These are phyloP conservation scores for Elsinoe batatas DNA, from an alignment of 2,329 filamentous ascomycete genomes.

Conservation along the genomic window DNA sequence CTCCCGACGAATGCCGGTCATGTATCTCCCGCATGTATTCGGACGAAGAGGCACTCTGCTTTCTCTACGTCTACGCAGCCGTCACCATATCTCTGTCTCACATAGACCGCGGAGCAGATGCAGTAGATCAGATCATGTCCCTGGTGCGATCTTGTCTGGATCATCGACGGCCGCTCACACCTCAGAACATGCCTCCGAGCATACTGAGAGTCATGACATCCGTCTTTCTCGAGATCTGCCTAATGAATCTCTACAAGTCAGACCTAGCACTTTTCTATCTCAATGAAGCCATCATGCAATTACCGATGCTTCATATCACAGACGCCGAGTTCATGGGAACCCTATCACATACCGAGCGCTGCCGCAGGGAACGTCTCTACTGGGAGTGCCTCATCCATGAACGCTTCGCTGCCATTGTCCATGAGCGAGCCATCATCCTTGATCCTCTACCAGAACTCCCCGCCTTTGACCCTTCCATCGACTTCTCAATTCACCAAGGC, in stretches of 20 bases:
- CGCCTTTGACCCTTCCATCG: slow-evolving; percentile 32
- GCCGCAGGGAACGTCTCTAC: slow-evolving; percentile 41
- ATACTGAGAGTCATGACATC: slow-evolving; percentile 42
- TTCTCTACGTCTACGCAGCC: slow-evolving; percentile 37
- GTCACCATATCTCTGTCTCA: slow-evolving; percentile 37
- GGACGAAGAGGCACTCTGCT: slow-evolving; percentile 31
- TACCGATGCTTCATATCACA: slow-evolving; percentile 37
- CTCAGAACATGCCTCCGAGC: slow-evolving; percentile 21
- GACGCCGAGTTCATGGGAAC: slow-evolving; percentile 28
- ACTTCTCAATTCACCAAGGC: slow-evolving; percentile 31
- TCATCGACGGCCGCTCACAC: slow-evolving; percentile 22
- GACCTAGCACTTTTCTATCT: slow-evolving; percentile 44
- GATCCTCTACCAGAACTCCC: slow-evolving; percentile 31
- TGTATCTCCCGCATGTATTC: slow-evolving; percentile 30
- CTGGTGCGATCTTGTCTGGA: slow-evolving; percentile 31
- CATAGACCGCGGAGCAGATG: slow-evolving; percentile 16
- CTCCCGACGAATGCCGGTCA: slow-evolving; percentile 30
- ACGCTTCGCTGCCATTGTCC: slow-evolving; percentile 44
- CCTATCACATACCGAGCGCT: slow-evolving; percentile 30
- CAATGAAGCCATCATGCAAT: slow-evolving; percentile 40
- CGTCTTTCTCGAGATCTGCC: slow-evolving; percentile 44
- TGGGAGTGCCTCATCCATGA: slow-evolving; percentile 50
- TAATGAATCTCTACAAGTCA: slow-evolving; percentile 39
- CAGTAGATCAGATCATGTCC: slow-evolving; percentile 27
- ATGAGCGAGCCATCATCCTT: slow-evolving; percentile 38